phyloP scores from a whole-genome alignment of 345 rosid genomes.

The Boechera retrofracta region DNA sequence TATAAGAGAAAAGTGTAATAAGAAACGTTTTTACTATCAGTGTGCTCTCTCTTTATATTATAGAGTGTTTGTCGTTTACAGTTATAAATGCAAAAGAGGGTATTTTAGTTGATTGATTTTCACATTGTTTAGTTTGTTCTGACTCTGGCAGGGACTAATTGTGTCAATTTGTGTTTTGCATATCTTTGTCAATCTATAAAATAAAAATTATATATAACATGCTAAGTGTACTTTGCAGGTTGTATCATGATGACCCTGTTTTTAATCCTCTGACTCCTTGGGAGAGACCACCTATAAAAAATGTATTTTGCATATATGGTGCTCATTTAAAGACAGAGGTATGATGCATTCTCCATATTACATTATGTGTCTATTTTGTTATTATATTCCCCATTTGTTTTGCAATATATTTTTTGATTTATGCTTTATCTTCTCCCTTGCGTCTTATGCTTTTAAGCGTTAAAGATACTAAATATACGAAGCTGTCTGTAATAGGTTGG shows the following conservation, averaged over 20 bases:
- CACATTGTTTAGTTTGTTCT: neutral
- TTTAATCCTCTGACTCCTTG: slow-evolving; percentile 95
- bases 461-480: slow-evolving; percentile 39
- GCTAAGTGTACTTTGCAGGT: slow-evolving; percentile 58
- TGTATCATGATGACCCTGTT: slow-evolving; percentile 86
- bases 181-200: slow-evolving; percentile 6
- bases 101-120: slow-evolving; percentile 12
- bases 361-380: slow-evolving; percentile 16
- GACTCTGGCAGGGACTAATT: slow-evolving; percentile 4
- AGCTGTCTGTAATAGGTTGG: slow-evolving; percentile 70
- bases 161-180: neutral
- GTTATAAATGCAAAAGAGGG: slow-evolving; percentile 9
- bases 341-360: slow-evolving; percentile 37
- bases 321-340: slow-evolving; percentile 92
- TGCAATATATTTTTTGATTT: neutral
- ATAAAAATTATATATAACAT: neutral
- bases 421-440: slow-evolving; percentile 5
- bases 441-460: slow-evolving; percentile 22
- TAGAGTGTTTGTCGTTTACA: neutral
- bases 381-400: slow-evolving; percentile 8
- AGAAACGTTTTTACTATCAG: neutral
- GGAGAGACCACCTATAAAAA: slow-evolving; percentile 98
- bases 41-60: slow-evolving; percentile 1
- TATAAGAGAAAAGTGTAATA: neutral
- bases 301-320: slow-evolving; percentile 95